Conservation (phyloP, 768 basidiomycete species). For the Lepiota venenata region DNA sequence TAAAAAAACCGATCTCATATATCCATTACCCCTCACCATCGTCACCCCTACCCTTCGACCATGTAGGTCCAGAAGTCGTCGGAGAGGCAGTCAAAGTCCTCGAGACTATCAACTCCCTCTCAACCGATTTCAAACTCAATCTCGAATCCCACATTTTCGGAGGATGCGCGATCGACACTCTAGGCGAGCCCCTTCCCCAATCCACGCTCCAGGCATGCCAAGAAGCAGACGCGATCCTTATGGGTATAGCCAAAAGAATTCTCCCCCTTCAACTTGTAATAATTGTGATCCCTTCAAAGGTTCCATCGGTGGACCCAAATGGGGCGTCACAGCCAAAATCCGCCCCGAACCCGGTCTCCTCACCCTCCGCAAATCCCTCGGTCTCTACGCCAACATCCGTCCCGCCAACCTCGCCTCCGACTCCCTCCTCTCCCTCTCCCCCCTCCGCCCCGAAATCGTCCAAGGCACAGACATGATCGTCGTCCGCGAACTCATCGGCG, state of each 20-base stretch:
- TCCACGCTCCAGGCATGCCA: conserved; percentile 86
- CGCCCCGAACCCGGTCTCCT: conserved; percentile 94
- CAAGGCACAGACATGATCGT: conserved; percentile 89
- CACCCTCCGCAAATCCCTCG: conserved; percentile 83
- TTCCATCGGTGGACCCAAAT: conserved; percentile 98
- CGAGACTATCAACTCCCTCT: conserved; percentile 60
- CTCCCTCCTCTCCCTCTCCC: conserved; percentile 80
- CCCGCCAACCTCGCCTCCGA: conserved; percentile 95
- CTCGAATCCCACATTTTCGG: conserved; percentile 83
- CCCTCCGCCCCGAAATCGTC: conserved; percentile 83
- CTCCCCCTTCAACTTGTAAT: neutral
- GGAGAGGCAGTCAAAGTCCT: conserved; percentile 83
- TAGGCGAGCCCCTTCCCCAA: conserved; percentile 82
- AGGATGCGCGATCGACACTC: conserved; percentile 87
- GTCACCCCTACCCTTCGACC: no score
- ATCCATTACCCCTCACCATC: neutral
- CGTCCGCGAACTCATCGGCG: conserved; percentile 94
- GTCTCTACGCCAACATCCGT: conserved; percentile 97
- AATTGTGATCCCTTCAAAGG: conserved; percentile 44
- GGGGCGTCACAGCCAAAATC: conserved; percentile 86
- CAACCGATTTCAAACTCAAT: conserved; percentile 63
- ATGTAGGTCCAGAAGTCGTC: conserved; percentile 83
- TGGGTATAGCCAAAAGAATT: conserved; percentile 73
- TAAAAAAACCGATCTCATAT: neutral
- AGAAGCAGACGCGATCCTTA: conserved; percentile 91